A percentile compares a stretch with the other conserved stretches of the same genome.
Conservation (phyloP, 2,329 filamentous ascomycete genomes). For the Chaetomiaceae sp. region DNA sequence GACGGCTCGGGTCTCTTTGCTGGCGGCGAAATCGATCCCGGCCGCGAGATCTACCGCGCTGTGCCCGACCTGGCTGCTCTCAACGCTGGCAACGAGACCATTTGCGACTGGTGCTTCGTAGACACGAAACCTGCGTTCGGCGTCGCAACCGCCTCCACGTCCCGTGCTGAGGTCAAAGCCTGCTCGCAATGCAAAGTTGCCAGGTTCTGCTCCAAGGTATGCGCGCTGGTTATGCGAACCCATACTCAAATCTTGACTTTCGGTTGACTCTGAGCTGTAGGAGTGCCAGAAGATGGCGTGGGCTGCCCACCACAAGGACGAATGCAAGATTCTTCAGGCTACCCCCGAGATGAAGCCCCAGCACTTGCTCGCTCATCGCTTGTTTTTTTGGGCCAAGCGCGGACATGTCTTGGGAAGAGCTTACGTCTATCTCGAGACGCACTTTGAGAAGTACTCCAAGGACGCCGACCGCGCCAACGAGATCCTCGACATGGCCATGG, state of each 20-base stretch:
- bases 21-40: conserved; percentile 13
- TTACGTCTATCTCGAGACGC: conserved; percentile 22
- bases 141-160: background rate
- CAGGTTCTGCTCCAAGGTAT: conserved; percentile 28
- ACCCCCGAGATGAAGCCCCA: conserved; percentile 15
- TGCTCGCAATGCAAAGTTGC: conserved; percentile 25
- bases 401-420: conserved; percentile 14
- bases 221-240: background rate
- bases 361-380: conserved; percentile 23
- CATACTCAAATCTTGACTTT: background rate
- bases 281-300: conserved; percentile 28
- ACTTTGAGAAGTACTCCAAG: conserved; percentile 22
- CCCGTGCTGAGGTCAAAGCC: background rate
- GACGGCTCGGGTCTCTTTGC: conserved; percentile 27
- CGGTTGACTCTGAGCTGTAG: conserved; percentile 11
- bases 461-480: conserved; percentile 9
- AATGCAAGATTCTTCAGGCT: conserved; percentile 25
- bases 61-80: conserved; percentile 17
- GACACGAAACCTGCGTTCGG: conserved; percentile 14
- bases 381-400: conserved; percentile 25
- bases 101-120: conserved; percentile 28
- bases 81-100: conserved; percentile 11
- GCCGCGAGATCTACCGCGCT: conserved; percentile 26
- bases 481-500: conserved; percentile 13
- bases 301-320: conserved; percentile 28